Evolutionary conservation across 2,329 filamentous ascomycete species (phyloP), one percentile per base, ranked within the genome.

Genomic region (Pyrenophora teres): DNA sequence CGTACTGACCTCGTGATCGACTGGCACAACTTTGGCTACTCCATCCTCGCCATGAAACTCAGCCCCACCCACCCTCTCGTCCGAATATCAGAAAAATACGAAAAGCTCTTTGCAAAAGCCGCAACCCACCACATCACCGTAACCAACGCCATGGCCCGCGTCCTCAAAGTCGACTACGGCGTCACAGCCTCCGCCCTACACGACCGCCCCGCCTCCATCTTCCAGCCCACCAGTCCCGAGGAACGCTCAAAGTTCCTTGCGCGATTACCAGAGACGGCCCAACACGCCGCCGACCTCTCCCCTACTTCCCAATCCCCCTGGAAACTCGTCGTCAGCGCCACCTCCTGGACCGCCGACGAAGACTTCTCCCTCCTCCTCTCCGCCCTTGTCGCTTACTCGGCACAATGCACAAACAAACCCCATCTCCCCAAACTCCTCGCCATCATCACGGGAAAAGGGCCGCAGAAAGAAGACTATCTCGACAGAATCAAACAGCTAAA

Each of bases 11-110:
- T 99, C 3, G 81, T 97, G 54, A 89, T 97, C 48, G 94, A 99
- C 78, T 99, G 94, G 94, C 94, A 99, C 78, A 99, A 99, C 75
- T 97, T 97, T 74, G 94, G 93, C 62, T 96, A 93, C 81, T 93
- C 91, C 7, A 96, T 99, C 63, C 84, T 99, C 3, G 89, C 82
- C 2, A 74, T 88, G 41, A 87, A 86, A 56, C 77, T 88, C 1
- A 83, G 85, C 0, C 58, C 76, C 2, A 73, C 69, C 5, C 90
- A 95, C 67, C 88, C 87, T 0, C 82, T 97, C n/a, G 91, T 97
- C 7, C 80, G 76, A 23, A 69, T 95, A 7, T 89, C 93, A 19
- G 86, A 85, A 57, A 80, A 81, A 68, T 97, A 97, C 68, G 94
- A 99, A 75, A 82, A 79, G 32, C 71, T 81, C 12, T 84, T 96